Conservation (phyloP, 352 stramenopile species). For the Pythium coloratum region DNA sequence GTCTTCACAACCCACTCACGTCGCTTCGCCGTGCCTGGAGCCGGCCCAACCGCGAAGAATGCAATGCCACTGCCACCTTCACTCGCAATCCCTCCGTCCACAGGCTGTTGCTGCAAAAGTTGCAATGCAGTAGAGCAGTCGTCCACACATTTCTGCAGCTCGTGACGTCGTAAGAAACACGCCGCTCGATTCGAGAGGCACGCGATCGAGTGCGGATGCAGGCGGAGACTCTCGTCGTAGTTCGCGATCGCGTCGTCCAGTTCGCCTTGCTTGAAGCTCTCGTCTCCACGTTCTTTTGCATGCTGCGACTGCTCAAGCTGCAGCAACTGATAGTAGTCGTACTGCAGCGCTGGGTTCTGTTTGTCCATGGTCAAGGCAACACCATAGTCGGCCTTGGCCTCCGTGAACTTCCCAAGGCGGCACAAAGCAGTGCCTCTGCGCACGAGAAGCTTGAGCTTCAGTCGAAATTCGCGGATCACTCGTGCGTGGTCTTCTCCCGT, state of each 20-base stretch:
- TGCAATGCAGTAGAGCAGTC: conserved; percentile 62
- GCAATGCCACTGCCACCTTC: conserved; percentile 26
- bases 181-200: conserved; percentile 78
- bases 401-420: conserved; percentile 50
- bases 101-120: conserved; percentile 49
- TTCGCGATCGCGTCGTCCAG: conserved; percentile 43
- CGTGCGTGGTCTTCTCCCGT: conserved; percentile 24
- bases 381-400: conserved; percentile 80
- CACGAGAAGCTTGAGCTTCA: conserved; percentile 79
- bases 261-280: conserved; percentile 41
- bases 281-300: conserved; percentile 51
- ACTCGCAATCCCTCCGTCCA: conserved; percentile 1
- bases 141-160: conserved; percentile 47
- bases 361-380: conserved; percentile 75
- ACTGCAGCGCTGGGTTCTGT: conserved; percentile 61
- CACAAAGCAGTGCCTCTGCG: conserved; percentile 71
- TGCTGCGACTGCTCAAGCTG: conserved; percentile 54
- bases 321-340: conserved; percentile 70
- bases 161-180: conserved; percentile 57
- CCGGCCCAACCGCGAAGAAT: conserved; percentile 58
- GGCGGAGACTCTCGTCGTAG: conserved; percentile 57
- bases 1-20: conserved; percentile 78
- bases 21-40: conserved; percentile 54
- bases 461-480: conserved; percentile 48
- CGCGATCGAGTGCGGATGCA: conserved; percentile 65